Evolutionary conservation across 164 flowering plant species (phyloP).

Genomic region (Stephania japonica): DNA sequence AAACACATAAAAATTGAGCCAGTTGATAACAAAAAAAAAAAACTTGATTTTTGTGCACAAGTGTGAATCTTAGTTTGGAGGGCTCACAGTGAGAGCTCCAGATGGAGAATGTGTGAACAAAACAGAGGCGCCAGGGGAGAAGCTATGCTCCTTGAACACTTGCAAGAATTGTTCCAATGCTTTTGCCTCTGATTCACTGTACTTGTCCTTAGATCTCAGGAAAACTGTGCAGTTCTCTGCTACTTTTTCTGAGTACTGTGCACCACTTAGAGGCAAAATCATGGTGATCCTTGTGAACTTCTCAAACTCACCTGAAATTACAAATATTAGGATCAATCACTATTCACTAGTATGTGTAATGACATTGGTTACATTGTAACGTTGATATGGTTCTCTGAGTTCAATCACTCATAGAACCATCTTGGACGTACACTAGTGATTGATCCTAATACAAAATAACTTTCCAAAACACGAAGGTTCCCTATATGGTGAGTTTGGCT

Average conservation of each 20-base stretch:
- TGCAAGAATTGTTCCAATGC: conserved; percentile 58
- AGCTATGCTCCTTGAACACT: conserved; percentile 54
- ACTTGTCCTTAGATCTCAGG: conserved; percentile 59
- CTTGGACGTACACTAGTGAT: no score
- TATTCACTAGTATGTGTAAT: no score
- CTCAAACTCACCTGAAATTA: conserved; percentile 62
- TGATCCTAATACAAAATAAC: no score
- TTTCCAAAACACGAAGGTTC: no score
- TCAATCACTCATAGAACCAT: no score
- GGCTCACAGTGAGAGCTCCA: conserved; percentile 46
- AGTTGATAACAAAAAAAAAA: background rate
- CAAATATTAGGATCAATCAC: no score
- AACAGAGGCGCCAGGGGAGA: conserved; percentile 74
- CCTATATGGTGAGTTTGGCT: no score
- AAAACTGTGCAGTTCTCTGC: conserved; percentile 62
- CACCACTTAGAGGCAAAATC: conserved; percentile 72
- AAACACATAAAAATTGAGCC: no score
- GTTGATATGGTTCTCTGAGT: no score
- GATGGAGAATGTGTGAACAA: conserved; percentile 59
- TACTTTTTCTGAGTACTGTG: conserved; percentile 77
- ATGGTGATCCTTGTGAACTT: conserved; percentile 59
- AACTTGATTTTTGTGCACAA: background rate
- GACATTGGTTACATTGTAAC: no score
- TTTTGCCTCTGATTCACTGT: conserved; percentile 59
- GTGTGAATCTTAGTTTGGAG: background rate